Evolutionary conservation across 129 eudicot species (phyloP).

Genomic region (Chrysanthemum makinoi): DNA sequence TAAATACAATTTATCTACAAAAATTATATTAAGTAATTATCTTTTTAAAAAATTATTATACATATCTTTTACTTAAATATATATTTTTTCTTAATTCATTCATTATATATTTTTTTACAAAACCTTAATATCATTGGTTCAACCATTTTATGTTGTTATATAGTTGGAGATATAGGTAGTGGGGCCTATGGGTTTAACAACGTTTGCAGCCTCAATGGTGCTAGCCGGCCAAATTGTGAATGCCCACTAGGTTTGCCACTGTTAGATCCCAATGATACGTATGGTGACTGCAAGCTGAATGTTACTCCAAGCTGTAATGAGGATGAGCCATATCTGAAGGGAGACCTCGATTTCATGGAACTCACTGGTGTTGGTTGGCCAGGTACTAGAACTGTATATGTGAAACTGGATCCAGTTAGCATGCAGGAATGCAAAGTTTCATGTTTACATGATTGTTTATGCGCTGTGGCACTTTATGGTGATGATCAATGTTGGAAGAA

Average conservation of each 20-base stretch:
- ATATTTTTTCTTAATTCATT: too few species aligned
- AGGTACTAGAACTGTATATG: slow-evolving; percentile 3
- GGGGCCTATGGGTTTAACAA: slow-evolving; percentile 58
- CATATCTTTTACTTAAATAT: too few species aligned
- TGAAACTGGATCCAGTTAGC: background rate
- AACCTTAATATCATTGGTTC: too few species aligned
- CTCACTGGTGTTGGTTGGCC: slow-evolving; percentile 38
- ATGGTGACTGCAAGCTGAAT: slow-evolving; percentile 42
- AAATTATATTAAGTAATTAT: too few species aligned
- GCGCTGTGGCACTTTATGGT: slow-evolving; percentile 43
- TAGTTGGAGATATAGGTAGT: background rate
- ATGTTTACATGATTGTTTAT: slow-evolving; percentile 55
- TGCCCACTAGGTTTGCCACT: slow-evolving; percentile 45
- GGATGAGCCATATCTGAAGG: background rate
- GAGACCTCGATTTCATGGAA: slow-evolving; percentile 22
- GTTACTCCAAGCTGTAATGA: slow-evolving; percentile 30
- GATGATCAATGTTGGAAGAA: slow-evolving; percentile 21
- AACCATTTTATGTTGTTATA: slow-evolving; percentile 5
- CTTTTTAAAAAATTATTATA: too few species aligned
- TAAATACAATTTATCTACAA: too few species aligned
- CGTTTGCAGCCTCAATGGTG: slow-evolving; percentile 31
- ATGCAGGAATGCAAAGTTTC: slow-evolving; percentile 33
- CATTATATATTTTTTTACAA: too few species aligned
- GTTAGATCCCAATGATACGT: slow-evolving; percentile 33
- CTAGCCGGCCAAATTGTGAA: slow-evolving; percentile 35